Evolutionary conservation across 75 land plant species (phyloP).

Genomic region (Azolla pinnata): DNA sequence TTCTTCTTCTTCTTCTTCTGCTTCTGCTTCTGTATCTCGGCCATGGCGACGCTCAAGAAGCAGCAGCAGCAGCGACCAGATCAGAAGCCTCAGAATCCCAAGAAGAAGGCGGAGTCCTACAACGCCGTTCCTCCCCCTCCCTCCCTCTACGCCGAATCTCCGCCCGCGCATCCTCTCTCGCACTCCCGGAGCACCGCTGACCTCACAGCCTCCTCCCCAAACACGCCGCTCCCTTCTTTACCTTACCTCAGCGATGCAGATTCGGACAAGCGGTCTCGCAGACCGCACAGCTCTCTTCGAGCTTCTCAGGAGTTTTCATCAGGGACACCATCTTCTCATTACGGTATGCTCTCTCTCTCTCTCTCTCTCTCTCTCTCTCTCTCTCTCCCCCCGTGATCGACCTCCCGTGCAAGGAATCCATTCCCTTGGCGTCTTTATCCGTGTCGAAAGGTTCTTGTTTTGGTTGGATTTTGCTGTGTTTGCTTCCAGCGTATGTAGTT

Average conservation of each 20-base stretch:
- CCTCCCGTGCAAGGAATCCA: too few species aligned
- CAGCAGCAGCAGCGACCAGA: neutral
- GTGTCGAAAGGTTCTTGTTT: neutral
- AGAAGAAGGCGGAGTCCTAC: too few species aligned
- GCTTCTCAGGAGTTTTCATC: neutral
- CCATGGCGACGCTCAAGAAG: too few species aligned
- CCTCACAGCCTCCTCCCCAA: neutral
- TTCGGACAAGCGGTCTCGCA: neutral
- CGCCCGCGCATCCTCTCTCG: neutral
- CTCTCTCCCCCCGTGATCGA: too few species aligned
- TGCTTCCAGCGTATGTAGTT: too few species aligned
- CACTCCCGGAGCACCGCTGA: neutral
- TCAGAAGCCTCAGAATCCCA: neutral
- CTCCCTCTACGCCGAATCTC: conserved; percentile 1
- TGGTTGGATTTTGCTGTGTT: neutral
- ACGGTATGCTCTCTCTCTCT: neutral
- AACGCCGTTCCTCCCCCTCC: conserved; percentile 15
- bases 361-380: neutral
- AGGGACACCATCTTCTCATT: neutral
- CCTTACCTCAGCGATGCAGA: neutral
- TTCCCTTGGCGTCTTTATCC: too few species aligned
- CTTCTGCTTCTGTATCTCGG: too few species aligned
- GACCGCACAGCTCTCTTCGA: neutral
- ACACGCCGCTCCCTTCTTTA: too few species aligned
- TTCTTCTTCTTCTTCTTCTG: too few species aligned